Conservation (phyloP, 148 eudicot genomes). For the Cornus florida region DNA sequence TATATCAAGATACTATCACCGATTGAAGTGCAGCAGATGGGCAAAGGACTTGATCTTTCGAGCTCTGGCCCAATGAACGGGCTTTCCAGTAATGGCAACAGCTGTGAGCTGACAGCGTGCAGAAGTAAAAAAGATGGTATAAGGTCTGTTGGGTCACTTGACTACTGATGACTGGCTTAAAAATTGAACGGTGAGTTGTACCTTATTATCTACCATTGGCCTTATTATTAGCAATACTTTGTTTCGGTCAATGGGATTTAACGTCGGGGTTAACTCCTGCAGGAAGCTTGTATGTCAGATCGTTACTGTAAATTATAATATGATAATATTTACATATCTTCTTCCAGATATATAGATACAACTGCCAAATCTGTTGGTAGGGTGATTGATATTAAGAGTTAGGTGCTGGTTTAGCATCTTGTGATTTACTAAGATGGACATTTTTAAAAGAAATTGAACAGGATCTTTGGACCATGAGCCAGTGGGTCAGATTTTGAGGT, state of each 20-base stretch:
- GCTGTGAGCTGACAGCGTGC: neutral
- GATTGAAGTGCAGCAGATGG: slow-evolving; percentile 52
- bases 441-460: neutral
- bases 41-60: slow-evolving; percentile 33
- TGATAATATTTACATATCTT: neutral
- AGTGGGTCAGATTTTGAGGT: neutral
- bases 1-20: slow-evolving; percentile 54
- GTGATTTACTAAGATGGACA: neutral
- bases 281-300: neutral
- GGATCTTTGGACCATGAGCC: neutral
- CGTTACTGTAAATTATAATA: neutral
- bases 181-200: neutral
- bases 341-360: neutral
- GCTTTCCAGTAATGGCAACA: neutral
- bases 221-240: neutral
- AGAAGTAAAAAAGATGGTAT: neutral
- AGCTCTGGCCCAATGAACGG: slow-evolving; percentile 15
- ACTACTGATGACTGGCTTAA: neutral
- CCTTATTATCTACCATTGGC: neutral
- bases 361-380: neutral
- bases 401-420: neutral
- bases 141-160: neutral
- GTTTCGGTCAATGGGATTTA: neutral
- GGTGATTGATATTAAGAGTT: too few relatives aligned
- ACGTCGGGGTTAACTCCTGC: neutral